Evolutionary conservation across 345 rosid species (phyloP).

Genomic region (Aethionema arabicum): DNA sequence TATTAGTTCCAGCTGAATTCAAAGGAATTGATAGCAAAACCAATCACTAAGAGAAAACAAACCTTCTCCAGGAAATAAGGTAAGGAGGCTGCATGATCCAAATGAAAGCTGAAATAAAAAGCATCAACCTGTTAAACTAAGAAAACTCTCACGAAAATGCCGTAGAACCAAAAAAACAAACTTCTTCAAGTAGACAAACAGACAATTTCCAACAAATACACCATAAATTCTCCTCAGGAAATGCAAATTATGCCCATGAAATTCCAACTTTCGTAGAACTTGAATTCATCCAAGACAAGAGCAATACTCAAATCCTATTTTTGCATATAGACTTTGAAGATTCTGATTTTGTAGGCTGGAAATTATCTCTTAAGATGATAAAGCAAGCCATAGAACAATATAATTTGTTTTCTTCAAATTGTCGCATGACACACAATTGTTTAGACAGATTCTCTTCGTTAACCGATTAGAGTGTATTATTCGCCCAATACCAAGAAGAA

Average conservation of each 20-base stretch:
- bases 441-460: not conserved
- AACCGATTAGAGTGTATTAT: not conserved
- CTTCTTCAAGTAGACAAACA: constrained; percentile 1
- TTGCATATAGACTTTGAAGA: not conserved
- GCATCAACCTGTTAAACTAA: not conserved
- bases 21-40: not conserved
- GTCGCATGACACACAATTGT: too few relatives aligned
- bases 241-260: too few relatives aligned
- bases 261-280: too few relatives aligned
- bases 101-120: constrained; percentile 80
- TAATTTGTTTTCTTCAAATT: not conserved
- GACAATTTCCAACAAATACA: not conserved
- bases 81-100: constrained; percentile 97
- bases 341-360: not conserved
- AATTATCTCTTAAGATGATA: not conserved
- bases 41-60: constrained; percentile 25
- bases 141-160: not conserved
- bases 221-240: too few relatives aligned
- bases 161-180: not conserved
- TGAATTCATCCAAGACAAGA: not conserved
- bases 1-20: constrained; percentile 8
- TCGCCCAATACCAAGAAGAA: not conserved
- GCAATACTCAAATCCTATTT: not conserved
- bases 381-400: not conserved
- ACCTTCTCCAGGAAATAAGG: constrained; percentile 98